phyloP scores from a whole-genome alignment of 495 filamentous ascomycete genomes.

The Friedmanniomyces endolithicus region DNA sequence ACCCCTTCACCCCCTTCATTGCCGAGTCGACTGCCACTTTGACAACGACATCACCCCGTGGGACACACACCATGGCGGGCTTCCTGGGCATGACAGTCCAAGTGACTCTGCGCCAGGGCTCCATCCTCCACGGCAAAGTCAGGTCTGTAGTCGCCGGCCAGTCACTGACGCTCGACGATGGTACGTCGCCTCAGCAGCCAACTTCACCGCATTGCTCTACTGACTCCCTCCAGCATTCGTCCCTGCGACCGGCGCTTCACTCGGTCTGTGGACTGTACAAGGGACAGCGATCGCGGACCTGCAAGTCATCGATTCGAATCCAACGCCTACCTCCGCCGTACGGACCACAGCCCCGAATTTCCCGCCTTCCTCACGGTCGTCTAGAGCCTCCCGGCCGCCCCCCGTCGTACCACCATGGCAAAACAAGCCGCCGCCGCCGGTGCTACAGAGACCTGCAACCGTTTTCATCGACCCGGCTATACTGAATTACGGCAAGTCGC shows the following conservation, averaged over 20 bases:
- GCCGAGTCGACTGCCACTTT: too few relatives aligned
- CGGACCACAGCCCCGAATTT: background rate
- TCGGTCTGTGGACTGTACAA: conserved; percentile 41
- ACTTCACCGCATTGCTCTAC: background rate
- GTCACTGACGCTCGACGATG: conserved; percentile 64
- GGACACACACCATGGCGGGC: conserved; percentile 39
- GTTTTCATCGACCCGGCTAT: conserved; percentile 33
- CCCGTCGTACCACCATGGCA: background rate
- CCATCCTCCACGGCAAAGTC: conserved; percentile 60
- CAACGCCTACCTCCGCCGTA: conserved; percentile 1
- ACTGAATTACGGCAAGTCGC: conserved; percentile 28
- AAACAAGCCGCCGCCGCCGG: background rate
- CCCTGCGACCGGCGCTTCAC: conserved; percentile 37
- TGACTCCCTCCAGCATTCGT: conserved; percentile 22
- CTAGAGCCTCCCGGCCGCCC: too few relatives aligned
- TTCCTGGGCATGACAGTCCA: conserved; percentile 72
- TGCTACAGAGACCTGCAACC: conserved; percentile 12
- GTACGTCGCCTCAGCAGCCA: conserved; percentile 35
- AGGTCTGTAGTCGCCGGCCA: conserved; percentile 56
- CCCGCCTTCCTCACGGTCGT: background rate
- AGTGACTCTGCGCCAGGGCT: conserved; percentile 58
- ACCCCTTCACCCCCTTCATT: too few relatives aligned
- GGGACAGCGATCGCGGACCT: conserved; percentile 47
- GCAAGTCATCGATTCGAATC: conserved; percentile 28
- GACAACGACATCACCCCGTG: conserved; percentile 9